Percentiles rank a stretch among this genome's conserved stretches.
These are phyloP conservation scores for Leccinum obscurum DNA, from an alignment of 768 basidiomycete genomes.

Conservation along the genomic window DNA sequence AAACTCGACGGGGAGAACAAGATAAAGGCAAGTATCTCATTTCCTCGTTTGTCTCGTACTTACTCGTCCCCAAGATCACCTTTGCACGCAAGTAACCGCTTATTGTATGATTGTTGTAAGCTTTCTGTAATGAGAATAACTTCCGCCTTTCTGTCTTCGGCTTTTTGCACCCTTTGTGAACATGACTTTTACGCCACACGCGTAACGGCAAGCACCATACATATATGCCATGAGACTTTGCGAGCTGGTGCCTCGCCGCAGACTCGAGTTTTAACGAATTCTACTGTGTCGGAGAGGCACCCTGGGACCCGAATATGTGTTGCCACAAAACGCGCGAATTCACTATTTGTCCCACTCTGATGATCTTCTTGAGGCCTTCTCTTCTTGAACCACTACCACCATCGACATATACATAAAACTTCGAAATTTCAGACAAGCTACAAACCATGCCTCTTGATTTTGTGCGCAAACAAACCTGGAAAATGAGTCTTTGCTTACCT, in stretches of 20 bases:
- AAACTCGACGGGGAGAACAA: constrained; percentile 97
- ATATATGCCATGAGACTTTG: constrained; percentile 25
- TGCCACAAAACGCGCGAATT: constrained; percentile 10
- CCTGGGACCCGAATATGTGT: constrained; percentile 3
- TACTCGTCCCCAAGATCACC: constrained; percentile 51
- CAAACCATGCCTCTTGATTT: constrained; percentile 20
- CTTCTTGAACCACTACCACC: constrained; percentile 10
- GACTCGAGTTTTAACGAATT: constrained; percentile 4
- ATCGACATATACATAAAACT: constrained; percentile 9
- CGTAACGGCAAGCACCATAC: constrained; percentile 27
- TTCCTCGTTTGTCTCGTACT: constrained; percentile 3
- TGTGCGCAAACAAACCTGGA: constrained; percentile 15
- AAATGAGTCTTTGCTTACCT: constrained; percentile 5
- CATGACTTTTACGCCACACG: constrained; percentile 18
- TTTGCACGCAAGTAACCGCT: constrained; percentile 66
- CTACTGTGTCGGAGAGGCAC: constrained; percentile 9
- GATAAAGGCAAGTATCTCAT: constrained; percentile 71
- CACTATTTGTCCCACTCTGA: constrained; percentile 2
- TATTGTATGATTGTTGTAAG: constrained; percentile 31
- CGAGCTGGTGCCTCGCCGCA: constrained; percentile 26
- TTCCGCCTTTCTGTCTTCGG: constrained; percentile 14
- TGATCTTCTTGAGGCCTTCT: constrained; percentile 1
- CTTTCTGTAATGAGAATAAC: constrained; percentile 34
- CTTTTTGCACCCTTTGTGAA: constrained; percentile 18
- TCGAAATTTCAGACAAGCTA: constrained; percentile 4